Conservation (phyloP, 202 grass and related monocot species). For the Zoysia matrella region DNA sequence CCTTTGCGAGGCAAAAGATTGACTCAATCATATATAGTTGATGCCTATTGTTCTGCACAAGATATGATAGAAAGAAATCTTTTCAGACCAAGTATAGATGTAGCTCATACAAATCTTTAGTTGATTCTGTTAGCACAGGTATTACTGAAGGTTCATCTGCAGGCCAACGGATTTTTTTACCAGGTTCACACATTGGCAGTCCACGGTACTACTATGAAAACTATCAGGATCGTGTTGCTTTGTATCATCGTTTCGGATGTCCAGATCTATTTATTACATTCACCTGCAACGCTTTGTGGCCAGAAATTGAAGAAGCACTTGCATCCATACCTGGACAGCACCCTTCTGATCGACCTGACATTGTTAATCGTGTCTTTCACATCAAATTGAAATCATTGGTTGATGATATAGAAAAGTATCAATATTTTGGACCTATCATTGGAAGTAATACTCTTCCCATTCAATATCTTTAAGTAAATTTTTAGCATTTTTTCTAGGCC, state of each 20-base stretch:
- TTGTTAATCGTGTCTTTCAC: neutral
- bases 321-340: no score
- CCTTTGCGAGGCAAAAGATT: neutral
- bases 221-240: constrained; percentile 1
- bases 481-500: neutral
- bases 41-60: neutral
- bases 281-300: neutral
- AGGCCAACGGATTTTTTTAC: neutral
- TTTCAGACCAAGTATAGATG: neutral
- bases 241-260: neutral
- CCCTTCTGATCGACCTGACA: no score
- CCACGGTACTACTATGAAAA: neutral
- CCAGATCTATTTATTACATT: constrained; percentile 7
- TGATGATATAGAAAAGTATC: neutral
- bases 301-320: no score
- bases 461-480: neutral
- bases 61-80: neutral
- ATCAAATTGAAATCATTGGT: neutral
- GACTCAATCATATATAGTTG: neutral
- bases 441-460: neutral
- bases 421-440: neutral
- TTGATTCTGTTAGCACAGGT: neutral
- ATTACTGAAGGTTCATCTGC: neutral
- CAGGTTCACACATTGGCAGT: neutral
- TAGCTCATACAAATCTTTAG: neutral